Percentiles rank a stretch among this genome's conserved stretches.
phyloP scores from a whole-genome alignment of 192 early-diverging fungal species.

The Coemansia sp. region DNA sequence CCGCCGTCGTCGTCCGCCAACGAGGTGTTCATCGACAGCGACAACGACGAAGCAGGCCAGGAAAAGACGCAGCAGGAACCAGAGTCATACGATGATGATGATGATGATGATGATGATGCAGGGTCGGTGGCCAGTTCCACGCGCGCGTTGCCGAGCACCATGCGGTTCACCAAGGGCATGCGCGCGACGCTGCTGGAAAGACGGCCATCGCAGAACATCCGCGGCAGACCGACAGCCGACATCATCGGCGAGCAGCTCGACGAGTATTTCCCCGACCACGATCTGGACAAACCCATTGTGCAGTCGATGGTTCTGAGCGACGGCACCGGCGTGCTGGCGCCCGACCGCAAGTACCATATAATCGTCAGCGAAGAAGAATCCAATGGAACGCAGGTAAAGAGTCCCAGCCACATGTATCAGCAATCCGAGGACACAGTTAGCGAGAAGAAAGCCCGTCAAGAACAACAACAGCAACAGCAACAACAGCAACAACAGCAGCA shows the following conservation, averaged over 20 bases:
- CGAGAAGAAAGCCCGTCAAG: not conserved
- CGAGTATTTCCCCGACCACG: conserved; percentile 73
- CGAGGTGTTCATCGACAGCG: not conserved
- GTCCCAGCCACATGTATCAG: too few relatives aligned
- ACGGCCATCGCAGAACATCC: conserved; percentile 26
- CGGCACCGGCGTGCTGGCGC: conserved; percentile 19
- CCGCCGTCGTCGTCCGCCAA: not conserved
- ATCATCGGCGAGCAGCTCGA: conserved; percentile 69
- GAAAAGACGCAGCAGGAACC: not conserved
- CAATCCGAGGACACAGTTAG: not conserved
- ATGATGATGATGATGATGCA: conserved; percentile 10
- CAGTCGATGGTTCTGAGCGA: conserved; percentile 41
- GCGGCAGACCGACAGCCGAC: conserved; percentile 65
- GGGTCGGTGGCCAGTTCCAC: conserved; percentile 12
- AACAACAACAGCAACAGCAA: not conserved
- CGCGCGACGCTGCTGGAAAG: conserved; percentile 44
- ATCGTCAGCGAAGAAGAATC: conserved; percentile 35
- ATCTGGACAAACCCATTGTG: conserved; percentile 72
- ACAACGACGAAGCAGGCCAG: not conserved
- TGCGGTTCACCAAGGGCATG: conserved; percentile 53
- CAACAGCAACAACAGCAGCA: conserved; percentile 5
- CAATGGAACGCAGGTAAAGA: not conserved
- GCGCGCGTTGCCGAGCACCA: conserved; percentile 28
- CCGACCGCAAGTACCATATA: conserved; percentile 43
- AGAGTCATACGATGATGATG: not conserved